These are phyloP conservation scores for Eucalyptus erythrocorys DNA, from an alignment of 345 rosid genomes.

Conservation along the genomic window DNA sequence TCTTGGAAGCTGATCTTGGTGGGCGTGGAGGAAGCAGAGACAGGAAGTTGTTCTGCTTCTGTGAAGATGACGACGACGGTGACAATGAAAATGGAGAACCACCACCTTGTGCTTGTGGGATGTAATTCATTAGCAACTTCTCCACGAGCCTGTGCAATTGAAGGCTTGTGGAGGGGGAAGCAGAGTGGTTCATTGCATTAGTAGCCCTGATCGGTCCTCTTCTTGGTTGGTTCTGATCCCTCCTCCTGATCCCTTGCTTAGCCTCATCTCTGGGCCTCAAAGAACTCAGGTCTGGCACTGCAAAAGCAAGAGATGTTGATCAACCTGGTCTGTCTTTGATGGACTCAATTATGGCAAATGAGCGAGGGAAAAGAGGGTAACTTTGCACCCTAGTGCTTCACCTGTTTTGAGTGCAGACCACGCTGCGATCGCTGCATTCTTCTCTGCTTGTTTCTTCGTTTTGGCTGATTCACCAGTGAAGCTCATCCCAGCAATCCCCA, in stretches of 20 bases:
- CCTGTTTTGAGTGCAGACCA: conserved; percentile 89
- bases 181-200: not conserved
- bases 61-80: not conserved
- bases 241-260: not conserved
- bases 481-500: conserved; percentile 74
- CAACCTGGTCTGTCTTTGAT: not conserved
- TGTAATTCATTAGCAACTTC: not conserved
- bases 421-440: conserved; percentile 97
- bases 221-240: not conserved
- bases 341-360: not conserved
- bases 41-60: not conserved
- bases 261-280: not conserved
- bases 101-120: not conserved
- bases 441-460: conserved; percentile 97
- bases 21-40: not conserved
- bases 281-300: not conserved
- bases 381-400: conserved; percentile 1
- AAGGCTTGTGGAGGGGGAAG: not conserved
- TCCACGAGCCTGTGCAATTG: not conserved
- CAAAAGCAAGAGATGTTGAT: not conserved
- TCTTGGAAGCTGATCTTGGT: not conserved
- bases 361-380: not conserved
- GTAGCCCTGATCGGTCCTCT: not conserved
- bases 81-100: not conserved
- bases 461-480: conserved; percentile 92